Base-by-base conservation (phyloP, 306 rosid genomes). In the Ziziphus jujuba region DNA sequence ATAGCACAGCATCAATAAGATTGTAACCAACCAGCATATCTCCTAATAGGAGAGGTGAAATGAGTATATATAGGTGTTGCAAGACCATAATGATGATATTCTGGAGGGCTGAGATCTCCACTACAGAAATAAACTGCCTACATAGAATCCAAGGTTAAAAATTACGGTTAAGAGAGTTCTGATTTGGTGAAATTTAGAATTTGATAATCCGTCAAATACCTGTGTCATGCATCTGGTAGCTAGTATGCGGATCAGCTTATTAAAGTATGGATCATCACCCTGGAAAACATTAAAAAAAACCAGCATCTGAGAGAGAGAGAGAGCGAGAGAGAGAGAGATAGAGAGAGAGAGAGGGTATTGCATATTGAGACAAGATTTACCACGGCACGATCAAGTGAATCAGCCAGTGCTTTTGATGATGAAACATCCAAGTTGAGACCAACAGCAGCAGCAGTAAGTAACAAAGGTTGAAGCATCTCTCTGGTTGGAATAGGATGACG, bases 151-250 rank as follows among this genome's bases (percentile, higher is more conserved):
- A 47, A 56, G 5, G 69, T 21, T 31, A 60, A 21, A 17, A 67
- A 34, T 61, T 35, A 49, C 56, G 28, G 21, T 76, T 28, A 75
- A n/a, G 68, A 63, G 57, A 53, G 31, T 23, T 67, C 57, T 19
- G 36, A 19, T 36, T 70, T 5, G 73, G 40, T 50, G 33, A 63
- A 28, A 43, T 75, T 70, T 23, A 28, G 53, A 68, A 63, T 54
- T 17, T 43, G 50, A 40, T 43, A 50, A 45, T 56, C 25, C 48
- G 67, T 77, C 58, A 78, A 65, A 71, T 85, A 93, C 99, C 95
- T 93, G 97, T 72, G 84, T 83, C 97, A 93, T 90, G 89, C 99
- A 93, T 77, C 99, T 88, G 17, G 99, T 93, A 58, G 99, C 89
- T 75, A 93, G 71, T 73, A 93, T 93, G 48, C 97, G 91, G 70